phyloP scores from a whole-genome alignment of 2,329 filamentous ascomycete species.

The Grosmannia penicillata region DNA sequence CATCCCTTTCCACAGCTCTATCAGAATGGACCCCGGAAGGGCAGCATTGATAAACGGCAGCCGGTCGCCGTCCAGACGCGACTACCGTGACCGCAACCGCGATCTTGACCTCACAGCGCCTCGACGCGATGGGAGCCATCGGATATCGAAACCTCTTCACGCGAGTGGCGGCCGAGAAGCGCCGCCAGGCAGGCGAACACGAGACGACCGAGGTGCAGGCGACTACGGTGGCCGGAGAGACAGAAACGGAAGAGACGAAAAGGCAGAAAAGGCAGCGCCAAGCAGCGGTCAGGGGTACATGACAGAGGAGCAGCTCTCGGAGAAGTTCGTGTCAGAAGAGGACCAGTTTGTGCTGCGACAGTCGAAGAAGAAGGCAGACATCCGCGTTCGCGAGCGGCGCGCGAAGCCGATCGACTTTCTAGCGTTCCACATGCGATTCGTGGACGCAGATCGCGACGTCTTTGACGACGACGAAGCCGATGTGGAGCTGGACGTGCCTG shows the following conservation, averaged over 20 bases:
- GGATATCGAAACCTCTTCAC: conserved; percentile 37
- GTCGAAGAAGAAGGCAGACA: conserved; percentile 94
- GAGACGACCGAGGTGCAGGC: too few species aligned
- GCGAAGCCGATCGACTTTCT: conserved; percentile 90
- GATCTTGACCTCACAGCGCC: conserved; percentile 38
- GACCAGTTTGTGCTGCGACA: conserved; percentile 93
- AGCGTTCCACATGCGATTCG: conserved; percentile 75
- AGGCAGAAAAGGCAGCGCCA: conserved; percentile 9
- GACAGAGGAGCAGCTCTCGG: conserved; percentile 63
- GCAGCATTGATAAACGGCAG: conserved; percentile 37
- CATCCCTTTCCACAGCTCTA: too few species aligned
- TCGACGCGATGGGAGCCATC: conserved; percentile 37
- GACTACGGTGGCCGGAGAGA: too few species aligned
- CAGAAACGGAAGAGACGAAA: conserved; percentile 13
- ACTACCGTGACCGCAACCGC: conserved; percentile 5
- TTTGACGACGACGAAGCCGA: conserved; percentile 77
- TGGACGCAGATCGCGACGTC: conserved; percentile 70
- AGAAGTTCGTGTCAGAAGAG: conserved; percentile 82
- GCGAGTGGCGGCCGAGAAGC: too few species aligned
- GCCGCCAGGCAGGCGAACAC: too few species aligned
- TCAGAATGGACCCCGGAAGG: conserved; percentile 42
- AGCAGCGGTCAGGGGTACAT: conserved; percentile 19
- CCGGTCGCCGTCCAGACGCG: conserved; percentile 20
- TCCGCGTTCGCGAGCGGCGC: conserved; percentile 79
- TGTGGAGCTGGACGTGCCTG: conserved; percentile 56